Evolutionary conservation across 768 basidiomycete genomes (phyloP), one percentile per base, ranked within the genome.

Genomic region (Sporobolomyces phaffii): DNA sequence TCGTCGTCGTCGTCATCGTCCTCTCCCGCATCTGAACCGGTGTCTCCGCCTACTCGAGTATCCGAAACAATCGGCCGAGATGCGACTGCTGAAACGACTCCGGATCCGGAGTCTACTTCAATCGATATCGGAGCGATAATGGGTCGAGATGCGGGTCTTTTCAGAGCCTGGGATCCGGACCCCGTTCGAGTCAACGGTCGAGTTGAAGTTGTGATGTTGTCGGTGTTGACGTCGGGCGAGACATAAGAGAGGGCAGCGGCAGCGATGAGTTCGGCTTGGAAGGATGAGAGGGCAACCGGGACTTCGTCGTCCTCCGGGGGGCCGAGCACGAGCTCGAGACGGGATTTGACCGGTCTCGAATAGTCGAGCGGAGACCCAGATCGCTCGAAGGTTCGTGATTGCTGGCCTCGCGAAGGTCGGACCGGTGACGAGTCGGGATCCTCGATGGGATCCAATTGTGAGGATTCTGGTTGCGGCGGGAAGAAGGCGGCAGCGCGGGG

Each of bases 361-460:
- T 26, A 44, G 31, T 18, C 45, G 28, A 22, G 38, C 38, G 48
- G 28, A 20, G 18, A 14, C 22, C 2, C 11, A 10, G 33, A 18
- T 17, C 7, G n/a, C 9, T 14, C 29, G 43, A 31, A 22, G 48
- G 48, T 14, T 18, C 18, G 47, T 34, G 24, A 7, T 53, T 53
- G 34, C 28, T 22, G n/a, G 38, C 38, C 38, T 9, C 38, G 9
- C 28, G 60, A 3, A 33, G 14, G 24, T 18, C 59, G 53, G 4
- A 3, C 53, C 10, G 59, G 68, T 20, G 68, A 58, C 2, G 68
- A 64, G 50, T 69, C 68, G 41, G 68, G 60, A 22, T 69, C 63
- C 20, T 69, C 68, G 44, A 69, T 69, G 9, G 53, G 63, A 28
- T 69, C 68, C 34, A 68, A 36, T 29, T 69, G 68, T 0, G 63